Evolutionary conservation across 495 filamentous ascomycete genomes (phyloP).

Genomic region (Penicillium cinerascens): DNA sequence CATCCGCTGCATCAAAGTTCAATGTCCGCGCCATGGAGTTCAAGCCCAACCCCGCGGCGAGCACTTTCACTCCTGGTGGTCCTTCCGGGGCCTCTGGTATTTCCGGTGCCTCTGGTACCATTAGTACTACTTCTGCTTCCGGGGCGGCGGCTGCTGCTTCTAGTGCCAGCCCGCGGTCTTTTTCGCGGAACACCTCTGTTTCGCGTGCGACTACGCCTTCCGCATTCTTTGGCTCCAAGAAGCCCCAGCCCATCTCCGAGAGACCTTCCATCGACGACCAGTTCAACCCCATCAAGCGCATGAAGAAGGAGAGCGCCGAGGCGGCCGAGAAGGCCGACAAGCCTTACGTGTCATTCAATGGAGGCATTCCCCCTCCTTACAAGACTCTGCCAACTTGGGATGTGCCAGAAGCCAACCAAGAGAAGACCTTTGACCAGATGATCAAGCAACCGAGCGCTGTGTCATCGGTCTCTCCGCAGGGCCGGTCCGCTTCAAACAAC

Average conservation of each 20-base stretch:
- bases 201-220: conserved; percentile 49
- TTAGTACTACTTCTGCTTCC: conserved; percentile 27
- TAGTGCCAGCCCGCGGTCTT: conserved; percentile 62
- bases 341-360: conserved; percentile 48
- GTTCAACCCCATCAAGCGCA: conserved; percentile 73
- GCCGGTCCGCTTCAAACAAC: conserved; percentile 51
- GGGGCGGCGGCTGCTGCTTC: conserved; percentile 18
- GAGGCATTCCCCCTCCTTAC: conserved; percentile 72
- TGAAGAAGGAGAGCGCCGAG: conserved; percentile 54
- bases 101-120: conserved; percentile 13
- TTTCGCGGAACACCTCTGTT: conserved; percentile 46
- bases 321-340: conserved; percentile 44
- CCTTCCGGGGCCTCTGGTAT: conserved; percentile 31
- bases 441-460: conserved; percentile 62
- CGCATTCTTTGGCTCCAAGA: conserved; percentile 57
- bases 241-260: conserved; percentile 53
- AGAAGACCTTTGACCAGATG: conserved; percentile 68
- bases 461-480: conserved; percentile 63
- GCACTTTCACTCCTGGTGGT: conserved; percentile 69
- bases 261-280: conserved; percentile 59
- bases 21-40: conserved; percentile 84
- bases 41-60: conserved; percentile 74
- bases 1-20: conserved; percentile 59
- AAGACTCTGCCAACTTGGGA: conserved; percentile 80
- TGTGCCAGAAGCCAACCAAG: conserved; percentile 55